Evolutionary conservation across 208 protist genomes (phyloP), one percentile per base, ranked within the genome.

Genomic region (Leishmania tropica): DNA sequence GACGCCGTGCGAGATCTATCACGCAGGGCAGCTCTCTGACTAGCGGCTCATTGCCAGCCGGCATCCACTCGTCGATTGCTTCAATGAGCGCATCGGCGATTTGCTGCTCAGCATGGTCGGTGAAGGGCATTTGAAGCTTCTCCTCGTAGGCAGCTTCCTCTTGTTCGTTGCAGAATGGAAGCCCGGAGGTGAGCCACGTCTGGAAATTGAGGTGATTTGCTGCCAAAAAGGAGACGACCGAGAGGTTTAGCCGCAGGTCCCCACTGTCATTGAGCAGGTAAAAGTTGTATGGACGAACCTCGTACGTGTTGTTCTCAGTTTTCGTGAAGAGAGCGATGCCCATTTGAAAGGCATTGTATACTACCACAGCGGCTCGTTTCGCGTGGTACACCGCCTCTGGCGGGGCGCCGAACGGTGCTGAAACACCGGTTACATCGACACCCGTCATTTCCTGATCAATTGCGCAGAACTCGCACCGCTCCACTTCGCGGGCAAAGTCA

Each of bases 391-490:
- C 83, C 1, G 87, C 86, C 21, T 81, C 82, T 13, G 88, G 84
- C 47, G 82, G 54, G 13, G 83, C 81, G 0, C 78, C 86, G 70
- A 86, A 85, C 3, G 67, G 76, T 8, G 65, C 68, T 7, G 82
- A 75, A 11, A 68, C 24, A 31, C 80, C 89, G 1, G 83, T 68
- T 37, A 80, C 56, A 17, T 90, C 81, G 13, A 96, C 86, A 70
- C 93, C 93, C 0, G 92, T 95, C 93, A 96, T 96, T 87, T 96
- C 93, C 78, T 96, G 91, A 75, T 96, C 93, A 24, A 95, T 67
- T 3, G 91, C 88, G 77, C 78, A 92, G 75, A 94, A 96, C 28
- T 94, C 88, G 64, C 93, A 95, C 48, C 73, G 60, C 19, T 80
- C n/a, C 3, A 96, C 48, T 53, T 87, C 86, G 13, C 71, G 58